phyloP scores from a whole-genome alignment of 176 grass and related monocot genomes.

The Coix lacrymajobi region DNA sequence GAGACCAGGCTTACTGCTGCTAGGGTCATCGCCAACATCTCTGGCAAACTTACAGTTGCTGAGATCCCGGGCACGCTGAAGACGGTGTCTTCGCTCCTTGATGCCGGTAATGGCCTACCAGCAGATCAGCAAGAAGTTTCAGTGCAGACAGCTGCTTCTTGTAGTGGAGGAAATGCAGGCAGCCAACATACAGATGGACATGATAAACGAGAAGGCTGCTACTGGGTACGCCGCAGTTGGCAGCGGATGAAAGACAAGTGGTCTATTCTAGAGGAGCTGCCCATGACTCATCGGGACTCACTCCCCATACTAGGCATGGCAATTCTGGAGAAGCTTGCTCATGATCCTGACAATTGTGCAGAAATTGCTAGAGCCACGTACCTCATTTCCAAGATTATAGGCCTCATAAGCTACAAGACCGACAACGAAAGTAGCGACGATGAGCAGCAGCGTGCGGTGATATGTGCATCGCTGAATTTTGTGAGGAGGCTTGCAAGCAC shows the following conservation, averaged over 20 bases:
- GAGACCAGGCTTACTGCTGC: neutral
- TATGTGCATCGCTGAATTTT: neutral
- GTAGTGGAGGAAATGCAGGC: neutral
- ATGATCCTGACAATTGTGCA: neutral
- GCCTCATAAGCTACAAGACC: neutral
- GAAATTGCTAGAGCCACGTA: neutral
- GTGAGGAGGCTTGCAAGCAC: neutral
- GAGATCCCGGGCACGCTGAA: neutral
- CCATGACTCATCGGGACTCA: neutral
- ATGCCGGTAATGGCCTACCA: neutral
- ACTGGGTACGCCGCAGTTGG: neutral
- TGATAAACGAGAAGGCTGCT: too few species aligned
- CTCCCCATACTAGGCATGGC: neutral
- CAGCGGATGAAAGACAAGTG: neutral
- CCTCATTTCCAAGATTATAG: neutral
- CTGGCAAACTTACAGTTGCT: neutral
- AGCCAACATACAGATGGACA: too few species aligned
- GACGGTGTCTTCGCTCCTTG: neutral
- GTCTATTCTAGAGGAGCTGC: neutral
- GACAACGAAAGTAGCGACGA: neutral
- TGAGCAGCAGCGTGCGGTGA: neutral
- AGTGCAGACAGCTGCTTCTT: neutral
- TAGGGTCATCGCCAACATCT: neutral
- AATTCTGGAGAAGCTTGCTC: neutral
- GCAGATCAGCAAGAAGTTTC: neutral